These are phyloP conservation scores for Arachis monticola DNA, from an alignment of 331 rosid species.

Conservation along the genomic window DNA sequence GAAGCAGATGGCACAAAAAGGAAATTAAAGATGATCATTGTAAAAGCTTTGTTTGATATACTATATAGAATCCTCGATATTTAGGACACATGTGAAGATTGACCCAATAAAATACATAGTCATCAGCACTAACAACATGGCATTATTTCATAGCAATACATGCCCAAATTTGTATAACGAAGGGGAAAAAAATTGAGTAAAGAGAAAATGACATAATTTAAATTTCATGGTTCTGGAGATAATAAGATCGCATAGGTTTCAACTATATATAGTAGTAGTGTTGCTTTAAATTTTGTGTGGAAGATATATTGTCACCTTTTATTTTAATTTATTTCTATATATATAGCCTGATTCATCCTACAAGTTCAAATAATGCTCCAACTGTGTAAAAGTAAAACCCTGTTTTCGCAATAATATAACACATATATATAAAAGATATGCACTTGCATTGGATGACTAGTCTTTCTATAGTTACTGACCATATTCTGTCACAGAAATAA, in stretches of 20 bases:
- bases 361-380: background rate
- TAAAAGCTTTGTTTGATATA: constrained; percentile 33
- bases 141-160: constrained; percentile 18
- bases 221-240: constrained; percentile 25
- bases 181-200: constrained; percentile 23
- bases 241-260: constrained; percentile 31
- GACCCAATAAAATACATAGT: constrained; percentile 35
- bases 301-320: constrained; percentile 10
- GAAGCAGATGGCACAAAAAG: constrained; percentile 37
- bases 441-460: background rate
- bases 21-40: constrained; percentile 29
- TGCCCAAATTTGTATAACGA: constrained; percentile 20
- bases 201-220: constrained; percentile 35
- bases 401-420: background rate
- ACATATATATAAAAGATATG: background rate
- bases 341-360: background rate
- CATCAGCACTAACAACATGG: constrained; percentile 37
- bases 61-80: background rate
- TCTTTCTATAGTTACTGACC: background rate
- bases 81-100: constrained; percentile 44
- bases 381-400: background rate
- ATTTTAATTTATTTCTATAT: background rate
- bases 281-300: constrained; percentile 31
- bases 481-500: background rate
- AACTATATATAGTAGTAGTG: background rate